Evolutionary conservation across 345 rosid genomes (phyloP), one percentile per base, ranked within the genome.

Genomic region (Alliaria petiolata): DNA sequence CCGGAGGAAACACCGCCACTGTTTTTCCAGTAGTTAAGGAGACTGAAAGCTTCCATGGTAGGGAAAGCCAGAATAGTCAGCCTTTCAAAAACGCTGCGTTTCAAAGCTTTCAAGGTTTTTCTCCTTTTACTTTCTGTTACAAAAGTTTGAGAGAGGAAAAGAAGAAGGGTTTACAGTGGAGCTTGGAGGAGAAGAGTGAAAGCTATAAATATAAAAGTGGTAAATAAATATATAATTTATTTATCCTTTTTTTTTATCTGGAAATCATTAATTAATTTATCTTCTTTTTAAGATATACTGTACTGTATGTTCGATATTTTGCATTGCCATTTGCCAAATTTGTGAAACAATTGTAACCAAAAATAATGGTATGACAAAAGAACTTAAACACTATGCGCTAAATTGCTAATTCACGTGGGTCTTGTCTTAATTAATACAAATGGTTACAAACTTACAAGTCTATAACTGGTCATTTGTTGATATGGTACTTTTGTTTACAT

Each of bases 1-100:
- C 64, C 66, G 30, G 70, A 61, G 7, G 51, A 62, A 0, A 73
- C 67, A 59, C 42, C 81, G 26, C 77, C 61, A 6, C 81, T 83
- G 53, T 81, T 86, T 47, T 90, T 83, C 98, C 97, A 90, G 87
- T 87, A 92, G 84, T 89, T 92, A 70, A 95, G 98, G 81, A 95
- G 83, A 81, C 92, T 88, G 76, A 95, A 92, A 77, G 99, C 87
- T 84, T 95, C 98, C 99, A 95, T 95, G 25, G 88, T 86, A 68
- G 91, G 91, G 83, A 89, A 81, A 89, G 95, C 91, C 89, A 86
- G 95, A 78, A 77, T 79, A 81, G 62, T 61, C 43, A 40, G 52
- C 44, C 58, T 45, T 57, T 13, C n/a, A n/a, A 61, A 67, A 56
- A 75, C 74, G 80, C 61, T 62, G 80, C 75, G 75, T 57, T 70